phyloP scores from a whole-genome alignment of 2,329 filamentous ascomycete genomes.

The Dothistroma pini region DNA sequence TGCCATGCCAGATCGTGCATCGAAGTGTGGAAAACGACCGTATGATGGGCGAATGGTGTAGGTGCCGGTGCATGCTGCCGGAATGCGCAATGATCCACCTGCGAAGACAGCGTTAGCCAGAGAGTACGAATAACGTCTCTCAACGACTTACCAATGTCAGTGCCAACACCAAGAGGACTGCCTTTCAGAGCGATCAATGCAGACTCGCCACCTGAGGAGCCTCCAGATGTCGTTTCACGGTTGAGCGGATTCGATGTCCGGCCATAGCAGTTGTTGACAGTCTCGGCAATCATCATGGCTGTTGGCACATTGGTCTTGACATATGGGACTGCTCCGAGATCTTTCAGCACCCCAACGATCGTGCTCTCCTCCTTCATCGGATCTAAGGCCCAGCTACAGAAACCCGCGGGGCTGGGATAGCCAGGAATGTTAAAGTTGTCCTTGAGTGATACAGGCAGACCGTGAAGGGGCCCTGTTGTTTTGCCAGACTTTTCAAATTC shows the following conservation, averaged over 20 bases:
- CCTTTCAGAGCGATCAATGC: constrained; percentile 60
- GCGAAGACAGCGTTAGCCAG: neutral
- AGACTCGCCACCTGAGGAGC: constrained; percentile 64
- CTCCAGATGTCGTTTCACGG: constrained; percentile 57
- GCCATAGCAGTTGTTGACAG: constrained; percentile 63
- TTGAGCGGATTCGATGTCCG: constrained; percentile 56
- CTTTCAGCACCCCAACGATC: constrained; percentile 56
- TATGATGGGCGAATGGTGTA: constrained; percentile 56
- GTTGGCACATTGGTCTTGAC: constrained; percentile 68
- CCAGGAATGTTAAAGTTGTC: constrained; percentile 65
- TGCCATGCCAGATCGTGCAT: constrained; percentile 55
- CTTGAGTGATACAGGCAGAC: constrained; percentile 64
- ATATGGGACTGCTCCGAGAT: constrained; percentile 63
- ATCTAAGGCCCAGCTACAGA: constrained; percentile 58
- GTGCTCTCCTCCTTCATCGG: constrained; percentile 55
- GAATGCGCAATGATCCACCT: constrained; percentile 53
- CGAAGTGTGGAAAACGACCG: constrained; percentile 57
- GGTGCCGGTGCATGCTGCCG: constrained; percentile 56
- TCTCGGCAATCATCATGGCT: constrained; percentile 62
- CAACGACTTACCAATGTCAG: constrained; percentile 51
- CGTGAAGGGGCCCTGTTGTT: constrained; percentile 62
- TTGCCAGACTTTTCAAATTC: constrained; percentile 46
- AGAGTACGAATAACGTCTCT: neutral
- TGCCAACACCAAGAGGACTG: constrained; percentile 59
- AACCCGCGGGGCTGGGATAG: constrained; percentile 60